Base-by-base conservation (phyloP, 352 stramenopile species). In the Peronospora farinosa region DNA sequence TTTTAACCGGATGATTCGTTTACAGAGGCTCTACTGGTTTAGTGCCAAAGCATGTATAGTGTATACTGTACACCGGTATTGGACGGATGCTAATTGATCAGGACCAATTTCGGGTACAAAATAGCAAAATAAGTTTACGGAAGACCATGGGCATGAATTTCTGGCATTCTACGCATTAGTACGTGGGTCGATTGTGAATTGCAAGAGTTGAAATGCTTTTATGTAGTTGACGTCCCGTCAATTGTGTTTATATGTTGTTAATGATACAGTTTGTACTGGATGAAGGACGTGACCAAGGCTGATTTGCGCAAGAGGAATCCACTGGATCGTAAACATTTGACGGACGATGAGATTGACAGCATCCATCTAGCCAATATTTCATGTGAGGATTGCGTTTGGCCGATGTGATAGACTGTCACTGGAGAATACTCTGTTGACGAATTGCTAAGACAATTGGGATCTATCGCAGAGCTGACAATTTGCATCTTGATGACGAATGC, bases 111-210 rank as follows among this genome's bases (percentile, higher is more conserved):
- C 17, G 21, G 38, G 45, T 51, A 50, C 11, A 35, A 35, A 16
- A 15, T 1, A 16, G 31, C 11, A 7, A 15, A 37, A 31, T n/a
- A n/a, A n/a, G n/a, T n/a, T 0, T 17, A 28, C 15, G 13, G 13
- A 32, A 1, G 4, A 32, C 13, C 17, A 94, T 94, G 84, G 81
- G 70, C 60, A 88, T 74, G 65, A 95, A 92, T 69, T 95, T 95
- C 60, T 95, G 84, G 84, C 84, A 95, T 54, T 95, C 84, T 50
- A 92, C 84, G 37, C 84, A 95, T 63, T 95, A 92, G 84, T 95
- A 74, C 51, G 78, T 60, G 48, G 31, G n/a, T 8, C 2, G n/a
- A 11, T 11, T 15, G n/a, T n/a, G 5, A 30, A 6, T 32, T 19
- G 8, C 36, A 37, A 1, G n/a, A 4, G 23, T 32, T 32, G 27